Evolutionary conservation across 2,329 filamentous ascomycete species (phyloP), one percentile per base, ranked within the genome.

Genomic region (Chaetomium sp.): DNA sequence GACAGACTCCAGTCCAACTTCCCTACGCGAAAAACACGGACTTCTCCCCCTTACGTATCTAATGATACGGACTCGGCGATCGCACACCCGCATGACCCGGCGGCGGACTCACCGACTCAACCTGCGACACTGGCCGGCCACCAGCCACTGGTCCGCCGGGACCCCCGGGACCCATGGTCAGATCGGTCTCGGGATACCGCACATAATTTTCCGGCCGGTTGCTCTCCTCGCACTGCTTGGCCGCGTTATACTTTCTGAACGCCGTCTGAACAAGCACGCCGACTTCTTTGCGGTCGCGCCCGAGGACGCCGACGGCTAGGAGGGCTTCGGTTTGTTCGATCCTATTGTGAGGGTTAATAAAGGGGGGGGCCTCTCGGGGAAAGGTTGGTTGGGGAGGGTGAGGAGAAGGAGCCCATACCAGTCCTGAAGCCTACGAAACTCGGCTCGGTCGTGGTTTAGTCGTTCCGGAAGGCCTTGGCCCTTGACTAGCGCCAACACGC

Each of bases 401-500:
- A 49, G n/a, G 3, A 10, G 2, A 34, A 19, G 35, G 37, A 19
- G 32, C 9, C 3, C 54, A 6, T 33, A 57, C 70, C 76, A 80
- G 61, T 79, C 78, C 63, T 76, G 74, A 27, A 80, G 65, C 38
- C 73, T 70, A 0, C 73, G 66, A 61, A 76, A 77, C 44, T 74
- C 74, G 12, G 74, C 68, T 40, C 73, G 72, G 55, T 80, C 74
- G 50, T 76, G 73, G 42, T 73, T 68, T 14, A 80, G 58, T 12
- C 74, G 65, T 59, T 77, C 73, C 0, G 77, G 77, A 51, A 80
- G 62, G 0, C 77, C 78, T 43, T 77, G 76, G 4, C 77, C 75
- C 63, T 78, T 79, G 47, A 80, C 65, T 6, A 80, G 74, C 0
- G 82, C 82, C 19, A 87, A 68, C 1, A 84, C 69, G 12, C 85